These are phyloP conservation scores for Sonneratia alba DNA, from an alignment of 345 rosid species.

Conservation along the genomic window DNA sequence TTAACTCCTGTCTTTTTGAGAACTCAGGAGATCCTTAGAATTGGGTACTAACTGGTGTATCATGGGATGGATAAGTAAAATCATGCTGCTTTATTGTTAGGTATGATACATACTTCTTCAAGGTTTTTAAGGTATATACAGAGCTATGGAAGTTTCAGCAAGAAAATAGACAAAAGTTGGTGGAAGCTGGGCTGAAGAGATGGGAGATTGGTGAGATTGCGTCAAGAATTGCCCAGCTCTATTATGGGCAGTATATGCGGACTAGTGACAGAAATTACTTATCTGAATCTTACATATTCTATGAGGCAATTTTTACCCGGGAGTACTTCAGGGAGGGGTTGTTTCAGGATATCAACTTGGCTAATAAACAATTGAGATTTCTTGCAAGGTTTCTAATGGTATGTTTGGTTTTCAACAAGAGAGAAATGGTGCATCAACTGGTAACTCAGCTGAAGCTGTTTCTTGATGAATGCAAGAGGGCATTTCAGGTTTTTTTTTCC, in stretches of 20 bases:
- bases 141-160: constrained; percentile 96
- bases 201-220: constrained; percentile 99
- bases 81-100: constrained; percentile 23
- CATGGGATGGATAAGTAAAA: not conserved
- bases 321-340: constrained; percentile 86
- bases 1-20: not conserved
- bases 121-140: constrained; percentile 96
- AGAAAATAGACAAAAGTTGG: constrained; percentile 82
- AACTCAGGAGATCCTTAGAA: not conserved
- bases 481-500: constrained; percentile 53
- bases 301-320: constrained; percentile 71
- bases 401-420: constrained; percentile 68
- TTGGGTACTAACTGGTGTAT: not conserved
- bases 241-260: constrained; percentile 90
- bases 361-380: constrained; percentile 86
- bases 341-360: constrained; percentile 69
- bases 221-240: constrained; percentile 84
- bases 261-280: constrained; percentile 75
- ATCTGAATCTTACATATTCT: constrained; percentile 77
- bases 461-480: constrained; percentile 86
- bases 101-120: constrained; percentile 84
- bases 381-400: constrained; percentile 89
- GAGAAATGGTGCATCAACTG: constrained; percentile 76
- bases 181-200: constrained; percentile 87
- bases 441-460: constrained; percentile 67